Percentiles rank a stretch among this genome's conserved stretches.
Conservation (phyloP, 176 grass and related monocot species). For the Rhynchospora tenuis region DNA sequence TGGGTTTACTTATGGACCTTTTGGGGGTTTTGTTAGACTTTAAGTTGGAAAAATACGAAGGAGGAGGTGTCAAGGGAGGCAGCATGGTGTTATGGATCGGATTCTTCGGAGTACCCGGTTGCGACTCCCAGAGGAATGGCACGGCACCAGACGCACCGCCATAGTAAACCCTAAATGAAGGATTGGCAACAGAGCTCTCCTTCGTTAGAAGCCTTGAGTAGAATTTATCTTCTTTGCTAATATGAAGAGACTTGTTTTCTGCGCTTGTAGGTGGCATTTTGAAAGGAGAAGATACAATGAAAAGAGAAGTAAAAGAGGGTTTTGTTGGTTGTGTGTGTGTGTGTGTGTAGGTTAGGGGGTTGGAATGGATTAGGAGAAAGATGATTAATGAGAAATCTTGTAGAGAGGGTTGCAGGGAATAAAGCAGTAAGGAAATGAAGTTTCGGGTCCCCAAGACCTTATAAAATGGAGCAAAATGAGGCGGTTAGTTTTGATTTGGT, state of each 20-base stretch:
- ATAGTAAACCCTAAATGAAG: conserved; percentile 91
- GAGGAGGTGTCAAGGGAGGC: conserved; percentile 61
- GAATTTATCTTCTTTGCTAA: conserved; percentile 63
- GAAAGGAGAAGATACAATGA: not conserved
- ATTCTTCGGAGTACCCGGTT: conserved; percentile 82
- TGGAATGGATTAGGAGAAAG: not conserved
- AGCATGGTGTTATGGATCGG: not conserved
- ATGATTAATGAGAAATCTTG: not conserved
- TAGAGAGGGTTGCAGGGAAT: conserved; percentile 6
- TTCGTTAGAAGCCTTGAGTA: conserved; percentile 77
- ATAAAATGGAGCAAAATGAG: conserved; percentile 6
- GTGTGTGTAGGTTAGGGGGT: not conserved
- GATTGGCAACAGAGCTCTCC: conserved; percentile 55
- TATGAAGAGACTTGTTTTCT: conserved; percentile 16
- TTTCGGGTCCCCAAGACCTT: not conserved
- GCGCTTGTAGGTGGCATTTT: conserved; percentile 17
- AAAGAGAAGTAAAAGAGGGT: conserved; percentile 10
- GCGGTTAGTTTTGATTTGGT: not conserved
- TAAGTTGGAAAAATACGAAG: conserved; percentile 41
- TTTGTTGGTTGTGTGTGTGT: not conserved
- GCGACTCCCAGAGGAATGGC: conserved; percentile 88
- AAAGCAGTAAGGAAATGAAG: not conserved
- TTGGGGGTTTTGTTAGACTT: conserved; percentile 1
- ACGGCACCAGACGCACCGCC: conserved; percentile 61
- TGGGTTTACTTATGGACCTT: conserved; percentile 8